Evolutionary conservation across 768 basidiomycete genomes (phyloP), one percentile per base, ranked within the genome.

Genomic region (Lepiota subincarnata): DNA sequence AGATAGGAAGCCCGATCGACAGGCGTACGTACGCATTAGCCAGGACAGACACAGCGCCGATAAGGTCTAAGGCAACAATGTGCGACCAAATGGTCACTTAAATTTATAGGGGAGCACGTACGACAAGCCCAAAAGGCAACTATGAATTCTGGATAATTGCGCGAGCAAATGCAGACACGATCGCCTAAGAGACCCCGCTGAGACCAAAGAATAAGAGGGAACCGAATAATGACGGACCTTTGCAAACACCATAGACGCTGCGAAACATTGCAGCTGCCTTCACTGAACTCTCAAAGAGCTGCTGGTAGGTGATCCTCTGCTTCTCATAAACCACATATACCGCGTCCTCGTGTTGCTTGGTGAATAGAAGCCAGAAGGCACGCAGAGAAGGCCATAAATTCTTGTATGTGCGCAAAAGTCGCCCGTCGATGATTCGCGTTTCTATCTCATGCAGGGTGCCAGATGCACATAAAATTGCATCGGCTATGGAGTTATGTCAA

Each of bases 301-400:
- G 63, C 2, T 62, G 59, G 61, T 66, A 82, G 18, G 77, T 76
- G 40, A 71, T 64, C 6, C 78, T 67, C 45, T 78, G 70, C 1
- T 68, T 61, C 59, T 81, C 80, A 59, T 75, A 81, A 11, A 83
- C 74, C 46, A 80, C 55, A 58, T 80, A 83, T 0, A 72, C 69
- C 18, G 64, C 64, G 50, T 76, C 64, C 43, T 52, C 60, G 55
- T 76, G 73, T 46, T 71, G 56, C 36, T 68, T 48, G 3, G 67
- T 62, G 0, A 64, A 55, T 57, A 62, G 63, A 6, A 76, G 64
- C 80, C 80, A 83, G 63, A 82, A 78, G 14, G 60, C 63, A 7
- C 81, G 73, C 11, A 79, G 59, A 3, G 76, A 75, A 0, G 76
- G 75, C 68, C 69, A 79, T 8, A 78, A 64, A 48, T 78, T 73